Evolutionary conservation across 768 basidiomycete genomes (phyloP).

Genomic region (Porphyrellus cyaneotinctus): DNA sequence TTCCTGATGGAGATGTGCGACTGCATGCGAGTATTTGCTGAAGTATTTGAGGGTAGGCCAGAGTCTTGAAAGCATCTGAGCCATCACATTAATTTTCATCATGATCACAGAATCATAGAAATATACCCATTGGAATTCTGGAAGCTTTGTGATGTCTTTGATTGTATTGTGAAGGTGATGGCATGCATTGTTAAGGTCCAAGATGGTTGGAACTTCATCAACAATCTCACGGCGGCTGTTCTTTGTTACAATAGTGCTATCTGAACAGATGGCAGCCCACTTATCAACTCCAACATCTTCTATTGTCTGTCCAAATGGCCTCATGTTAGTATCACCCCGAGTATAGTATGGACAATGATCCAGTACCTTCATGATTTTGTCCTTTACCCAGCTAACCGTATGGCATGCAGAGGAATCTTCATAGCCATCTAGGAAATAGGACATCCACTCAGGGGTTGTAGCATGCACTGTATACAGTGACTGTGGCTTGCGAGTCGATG

Average conservation of each 20-base stretch:
- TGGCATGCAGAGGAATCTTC: background rate
- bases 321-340: too few species aligned
- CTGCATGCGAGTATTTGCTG: background rate
- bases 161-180: background rate
- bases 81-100: too few species aligned
- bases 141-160: background rate
- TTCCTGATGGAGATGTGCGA: background rate
- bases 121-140: background rate
- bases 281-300: background rate
- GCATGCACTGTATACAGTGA: slow-evolving; percentile 3
- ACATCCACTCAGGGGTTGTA: background rate
- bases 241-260: background rate
- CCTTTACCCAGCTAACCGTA: background rate
- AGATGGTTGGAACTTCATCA: background rate
- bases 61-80: background rate
- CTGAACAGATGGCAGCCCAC: background rate
- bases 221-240: background rate
- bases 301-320: background rate
- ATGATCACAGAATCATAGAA: too few species aligned
- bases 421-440: background rate
- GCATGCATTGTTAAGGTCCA: background rate
- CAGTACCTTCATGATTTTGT: background rate
- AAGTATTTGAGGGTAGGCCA: background rate
- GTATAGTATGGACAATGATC: background rate
- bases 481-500: background rate